Evolutionary conservation across 306 rosid species (phyloP), one percentile per base, ranked within the genome.

Genomic region (Trifolium subterraneum): DNA sequence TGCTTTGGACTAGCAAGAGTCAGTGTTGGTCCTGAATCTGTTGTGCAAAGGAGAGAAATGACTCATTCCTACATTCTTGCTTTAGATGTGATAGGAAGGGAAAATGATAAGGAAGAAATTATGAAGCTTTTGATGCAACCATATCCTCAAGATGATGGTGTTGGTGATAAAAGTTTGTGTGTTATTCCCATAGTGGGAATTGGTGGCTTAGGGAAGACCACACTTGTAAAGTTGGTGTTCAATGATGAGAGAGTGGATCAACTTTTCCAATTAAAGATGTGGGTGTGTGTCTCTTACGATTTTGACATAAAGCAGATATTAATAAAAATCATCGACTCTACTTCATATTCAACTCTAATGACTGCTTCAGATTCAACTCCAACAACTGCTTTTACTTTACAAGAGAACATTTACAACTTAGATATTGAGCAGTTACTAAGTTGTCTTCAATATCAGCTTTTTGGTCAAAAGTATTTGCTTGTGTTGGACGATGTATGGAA

Each of bases 181-280:
- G 59, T 67, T 7, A 56, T 76, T 12, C 74, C 80, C 15, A 76
- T 76, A 0, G 68, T 76, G 12, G 80, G 80, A 0, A 54, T 67
- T 39, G 73, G 74, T 1, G 80, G 80, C 10, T 1, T 76, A 48
- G 80, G 80, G 8, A 76, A 76, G 10, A 76, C 80, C 48, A 76
- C 74, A 1, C 68, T 76, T 7, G 80, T 68, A 33, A 62, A 62
- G 44, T 33, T 62, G 14, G 67, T 62, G 45, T 29, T 4, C 33
- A 29, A 29, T 29, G 33, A 29, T 4, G 1, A 29, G 6, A 29
- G 6, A 0, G 6, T 29, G 6, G 33, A 29, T 29, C 5, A 4
- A 3, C 31, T 3, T 27, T 29, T 29, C 0, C 33, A 29, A 29
- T 29, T 29, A 6, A 29, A 29, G 33, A 29, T 29, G 33, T 29